These are phyloP conservation scores for Tothia fuscella DNA, from an alignment of 2,329 filamentous ascomycete genomes.

Conservation along the genomic window DNA sequence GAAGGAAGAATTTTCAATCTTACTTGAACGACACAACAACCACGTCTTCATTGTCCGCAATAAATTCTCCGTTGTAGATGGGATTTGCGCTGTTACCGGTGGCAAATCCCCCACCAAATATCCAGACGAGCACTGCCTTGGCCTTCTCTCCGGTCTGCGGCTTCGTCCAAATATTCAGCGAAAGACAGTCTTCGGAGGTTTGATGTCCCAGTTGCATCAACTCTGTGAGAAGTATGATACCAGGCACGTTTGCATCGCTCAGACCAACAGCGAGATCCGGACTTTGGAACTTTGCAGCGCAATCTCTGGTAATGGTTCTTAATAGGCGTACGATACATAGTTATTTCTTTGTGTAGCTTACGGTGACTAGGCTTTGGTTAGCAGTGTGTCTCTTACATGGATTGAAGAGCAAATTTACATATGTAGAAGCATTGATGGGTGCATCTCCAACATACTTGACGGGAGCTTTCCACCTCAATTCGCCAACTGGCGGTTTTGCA, in stretches of 20 bases:
- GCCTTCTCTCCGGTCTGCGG: constrained; percentile 8
- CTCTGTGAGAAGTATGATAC: constrained; percentile 3
- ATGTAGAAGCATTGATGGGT: neutral
- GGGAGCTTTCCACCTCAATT: constrained; percentile 8
- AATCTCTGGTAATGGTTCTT: neutral
- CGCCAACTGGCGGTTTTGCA: constrained; percentile 1
- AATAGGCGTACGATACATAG: neutral
- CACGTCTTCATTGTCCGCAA: constrained; percentile 19
- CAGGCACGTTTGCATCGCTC: neutral
- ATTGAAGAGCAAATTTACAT: neutral
- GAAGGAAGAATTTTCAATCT: constrained; percentile 11
- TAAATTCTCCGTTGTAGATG: constrained; percentile 20
- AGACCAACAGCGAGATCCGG: constrained; percentile 1
- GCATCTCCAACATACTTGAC: constrained; percentile 16
- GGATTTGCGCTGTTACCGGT: neutral
- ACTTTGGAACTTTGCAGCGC: constrained; percentile 1
- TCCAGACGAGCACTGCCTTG: constrained; percentile 8
- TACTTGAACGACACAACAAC: constrained; percentile 20
- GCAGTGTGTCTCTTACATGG: neutral
- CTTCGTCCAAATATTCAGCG: constrained; percentile 10
- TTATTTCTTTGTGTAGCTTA: neutral
- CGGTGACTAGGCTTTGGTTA: neutral
- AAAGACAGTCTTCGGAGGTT: constrained; percentile 9
- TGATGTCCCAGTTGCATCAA: constrained; percentile 1
- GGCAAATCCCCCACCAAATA: constrained; percentile 7